These are phyloP conservation scores for Brassica juncea DNA, from an alignment of 345 rosid genomes.

Conservation along the genomic window DNA sequence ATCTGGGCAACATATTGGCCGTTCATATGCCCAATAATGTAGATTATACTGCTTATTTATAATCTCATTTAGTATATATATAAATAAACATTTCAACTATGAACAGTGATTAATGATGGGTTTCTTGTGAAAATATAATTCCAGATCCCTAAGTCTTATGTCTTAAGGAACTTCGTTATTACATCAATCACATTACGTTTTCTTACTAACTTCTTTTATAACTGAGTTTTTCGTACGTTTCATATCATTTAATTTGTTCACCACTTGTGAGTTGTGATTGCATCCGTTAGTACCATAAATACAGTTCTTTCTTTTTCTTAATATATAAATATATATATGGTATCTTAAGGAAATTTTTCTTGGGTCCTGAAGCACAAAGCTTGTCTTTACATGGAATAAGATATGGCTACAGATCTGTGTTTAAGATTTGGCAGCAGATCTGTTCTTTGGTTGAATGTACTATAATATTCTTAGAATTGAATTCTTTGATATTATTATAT, in stretches of 20 bases:
- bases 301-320: background rate
- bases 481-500: background rate
- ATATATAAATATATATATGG: background rate
- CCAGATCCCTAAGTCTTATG: constrained; percentile 43
- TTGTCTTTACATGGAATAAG: constrained; percentile 42
- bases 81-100: constrained; percentile 8
- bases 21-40: constrained; percentile 17
- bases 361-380: constrained; percentile 30
- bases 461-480: constrained; percentile 13
- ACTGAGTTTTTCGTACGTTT: constrained; percentile 24
- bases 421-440: constrained; percentile 42
- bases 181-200: constrained; percentile 43
- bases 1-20: constrained; percentile 53
- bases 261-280: background rate
- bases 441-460: constrained; percentile 29
- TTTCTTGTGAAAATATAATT: constrained; percentile 42
- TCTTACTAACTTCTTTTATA: constrained; percentile 12
- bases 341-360: constrained; percentile 2
- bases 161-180: constrained; percentile 45
- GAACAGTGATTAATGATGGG: constrained; percentile 34
- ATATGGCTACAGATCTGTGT: constrained; percentile 36
- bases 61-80: too few species aligned
- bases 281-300: constrained; percentile 11
- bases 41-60: constrained; percentile 7
- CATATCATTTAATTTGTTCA: constrained; percentile 2